These are phyloP conservation scores for Myriosclerotinia scirpicola DNA, from an alignment of 2,329 filamentous ascomycete genomes.

Conservation along the genomic window DNA sequence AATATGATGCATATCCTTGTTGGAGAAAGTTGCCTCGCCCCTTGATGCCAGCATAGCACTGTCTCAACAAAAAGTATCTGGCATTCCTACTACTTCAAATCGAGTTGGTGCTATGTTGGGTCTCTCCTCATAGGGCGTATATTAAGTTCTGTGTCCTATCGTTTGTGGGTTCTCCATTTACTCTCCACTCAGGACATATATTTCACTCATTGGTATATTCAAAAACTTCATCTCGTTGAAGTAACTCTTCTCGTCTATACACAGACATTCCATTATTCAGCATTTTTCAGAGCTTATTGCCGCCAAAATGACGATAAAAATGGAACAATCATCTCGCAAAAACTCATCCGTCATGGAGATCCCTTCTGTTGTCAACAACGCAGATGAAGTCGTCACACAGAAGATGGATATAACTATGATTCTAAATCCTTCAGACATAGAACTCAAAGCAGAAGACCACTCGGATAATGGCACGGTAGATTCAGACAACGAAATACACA, in stretches of 20 bases:
- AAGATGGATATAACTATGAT: constrained; percentile 19
- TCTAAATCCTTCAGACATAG: background rate
- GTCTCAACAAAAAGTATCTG: constrained; percentile 8
- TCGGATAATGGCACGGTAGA: background rate
- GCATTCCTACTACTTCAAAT: constrained; percentile 13
- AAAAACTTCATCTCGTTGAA: background rate
- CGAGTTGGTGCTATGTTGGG: constrained; percentile 19
- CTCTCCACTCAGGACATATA: background rate
- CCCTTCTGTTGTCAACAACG: constrained; percentile 8
- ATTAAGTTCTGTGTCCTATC: constrained; percentile 9
- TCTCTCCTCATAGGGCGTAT: constrained; percentile 1
- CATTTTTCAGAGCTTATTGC: background rate
- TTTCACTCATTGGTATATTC: constrained; percentile 2
- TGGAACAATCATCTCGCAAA: background rate
- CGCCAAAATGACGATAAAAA: background rate
- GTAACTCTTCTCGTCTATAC: background rate
- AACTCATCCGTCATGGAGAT: constrained; percentile 17
- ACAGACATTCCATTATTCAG: background rate
- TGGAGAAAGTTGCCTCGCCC: constrained; percentile 12
- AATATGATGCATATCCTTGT: constrained; percentile 24
- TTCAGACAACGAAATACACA: background rate
- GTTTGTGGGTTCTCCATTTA: background rate
- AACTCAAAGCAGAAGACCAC: background rate
- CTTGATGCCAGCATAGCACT: constrained; percentile 18
- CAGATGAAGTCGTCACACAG: background rate